Evolutionary conservation across 176 grass and related monocot genomes (phyloP).

Genomic region (Ensete glaucum): DNA sequence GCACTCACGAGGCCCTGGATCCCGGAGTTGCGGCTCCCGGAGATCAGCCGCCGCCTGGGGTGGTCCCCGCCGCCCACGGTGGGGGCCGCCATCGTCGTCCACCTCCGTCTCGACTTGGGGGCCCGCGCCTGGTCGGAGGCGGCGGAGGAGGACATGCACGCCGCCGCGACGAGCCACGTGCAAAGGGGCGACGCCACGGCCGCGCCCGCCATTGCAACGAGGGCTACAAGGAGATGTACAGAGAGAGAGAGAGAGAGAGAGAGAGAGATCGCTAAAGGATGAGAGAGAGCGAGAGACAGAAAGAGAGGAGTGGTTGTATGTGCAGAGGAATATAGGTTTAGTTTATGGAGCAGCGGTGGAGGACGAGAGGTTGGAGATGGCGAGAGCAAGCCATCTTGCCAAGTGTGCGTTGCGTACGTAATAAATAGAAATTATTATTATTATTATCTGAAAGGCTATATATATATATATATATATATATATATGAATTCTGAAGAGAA

Average conservation of each 20-base stretch:
- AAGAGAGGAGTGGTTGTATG: too few species aligned
- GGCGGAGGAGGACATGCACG: constrained; percentile 1
- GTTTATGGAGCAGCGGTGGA: too few species aligned
- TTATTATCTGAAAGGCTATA: too few species aligned
- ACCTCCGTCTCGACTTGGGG: neutral
- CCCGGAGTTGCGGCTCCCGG: neutral
- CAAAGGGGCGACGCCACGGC: neutral
- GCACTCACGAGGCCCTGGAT: constrained; percentile 5
- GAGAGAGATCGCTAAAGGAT: neutral
- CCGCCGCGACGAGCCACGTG: neutral
- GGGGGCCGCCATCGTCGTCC: neutral
- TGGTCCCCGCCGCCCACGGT: neutral
- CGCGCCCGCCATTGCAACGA: constrained; percentile 10
- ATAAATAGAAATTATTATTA: too few species aligned
- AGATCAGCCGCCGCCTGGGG: neutral
- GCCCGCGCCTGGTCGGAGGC: neutral
- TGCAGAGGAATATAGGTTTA: neutral
- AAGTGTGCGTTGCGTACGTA: too few species aligned
- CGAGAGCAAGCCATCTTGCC: too few species aligned
- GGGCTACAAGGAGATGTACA: neutral
- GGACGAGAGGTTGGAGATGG: neutral
- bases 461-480: too few species aligned
- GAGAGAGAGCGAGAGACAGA: neutral
- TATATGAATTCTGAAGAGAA: too few species aligned
- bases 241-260: neutral